Conservation (phyloP, 371 early-diverging fungal species). For the Polyrhizophydium stewartii region DNA sequence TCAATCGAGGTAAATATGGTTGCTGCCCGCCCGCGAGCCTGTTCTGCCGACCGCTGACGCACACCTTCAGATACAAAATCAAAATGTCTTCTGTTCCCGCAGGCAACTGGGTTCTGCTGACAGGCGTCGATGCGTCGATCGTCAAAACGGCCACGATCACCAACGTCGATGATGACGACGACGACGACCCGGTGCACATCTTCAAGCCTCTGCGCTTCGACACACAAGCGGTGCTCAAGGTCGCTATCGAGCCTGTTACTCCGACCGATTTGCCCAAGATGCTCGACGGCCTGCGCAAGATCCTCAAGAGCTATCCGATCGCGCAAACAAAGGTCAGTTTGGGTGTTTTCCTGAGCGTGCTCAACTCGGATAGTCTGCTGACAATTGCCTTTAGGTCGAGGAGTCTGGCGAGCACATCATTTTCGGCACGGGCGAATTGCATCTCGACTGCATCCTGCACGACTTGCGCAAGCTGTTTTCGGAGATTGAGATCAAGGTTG, state of each 20-base stretch:
- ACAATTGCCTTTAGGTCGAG: conserved; percentile 80
- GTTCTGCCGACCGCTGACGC: not conserved
- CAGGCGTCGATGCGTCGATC: conserved; percentile 88
- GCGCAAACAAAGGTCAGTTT: conserved; percentile 82
- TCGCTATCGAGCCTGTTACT: conserved; percentile 94
- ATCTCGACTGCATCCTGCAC: conserved; percentile 93
- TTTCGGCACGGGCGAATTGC: conserved; percentile 91
- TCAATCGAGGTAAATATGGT: conserved; percentile 66
- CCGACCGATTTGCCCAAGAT: conserved; percentile 97
- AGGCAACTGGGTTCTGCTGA: conserved; percentile 89
- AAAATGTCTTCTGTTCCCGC: conserved; percentile 67
- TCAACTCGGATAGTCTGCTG: conserved; percentile 1
- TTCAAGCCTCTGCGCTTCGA: conserved; percentile 82
- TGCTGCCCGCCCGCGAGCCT: not conserved
- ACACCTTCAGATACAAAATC: conserved; percentile 62
- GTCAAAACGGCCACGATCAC: conserved; percentile 93
- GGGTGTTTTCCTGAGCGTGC: not conserved
- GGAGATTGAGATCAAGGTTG: conserved; percentile 94
- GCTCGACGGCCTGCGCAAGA: conserved; percentile 92
- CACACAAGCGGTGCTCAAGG: conserved; percentile 82
- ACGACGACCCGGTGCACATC: conserved; percentile 74
- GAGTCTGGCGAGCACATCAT: conserved; percentile 97
- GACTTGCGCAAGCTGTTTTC: conserved; percentile 91
- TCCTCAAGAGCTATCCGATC: conserved; percentile 93
- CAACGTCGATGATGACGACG: conserved; percentile 32